Base-by-base conservation (phyloP, 163 green algal genomes). In the Chloromonas sp. region DNA sequence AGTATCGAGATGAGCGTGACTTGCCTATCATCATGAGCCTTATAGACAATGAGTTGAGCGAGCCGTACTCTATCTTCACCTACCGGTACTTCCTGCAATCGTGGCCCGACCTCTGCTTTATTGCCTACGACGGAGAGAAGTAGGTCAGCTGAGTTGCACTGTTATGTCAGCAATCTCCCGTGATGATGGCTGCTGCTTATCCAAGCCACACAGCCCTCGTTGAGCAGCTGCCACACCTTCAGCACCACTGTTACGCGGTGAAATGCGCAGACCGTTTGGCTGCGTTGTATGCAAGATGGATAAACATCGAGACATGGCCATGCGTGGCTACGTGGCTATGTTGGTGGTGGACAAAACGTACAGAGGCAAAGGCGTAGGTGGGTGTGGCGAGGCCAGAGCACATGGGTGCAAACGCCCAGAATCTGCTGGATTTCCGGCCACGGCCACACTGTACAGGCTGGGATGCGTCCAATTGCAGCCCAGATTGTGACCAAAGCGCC, bases 51-150 rank as follows among this genome's bases (percentile, higher is more conserved):
- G 96, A 99, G 88, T 92, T 99, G 0, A 98, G 92, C 85, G 97
- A 99, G 91, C 97, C 97, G 1, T 99, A 99, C 89, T 98, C 94
- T 62, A 97, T 99, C 13, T 99, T 99, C 92, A 99, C 97, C 0
- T 99, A 99, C 88, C 93, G 97, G 60, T 99, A 98, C 87, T 99
- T 92, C 71, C 71, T 92, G 14, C 88, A 94, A 60, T 89, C 93
- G 8, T 99, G 97, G 97, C 97, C 97, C 0, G 88, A 95, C 74
- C 94, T 99, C 1, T 98, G 95, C 84, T 98, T 93, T 77, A 81
- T 99, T 3, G 95, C 93, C 0, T 95, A 93, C 77, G 89, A 95
- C 62, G 85, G 83, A 0, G 86, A 91, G 71, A 90, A 90, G 82
- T 84, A 5, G 3, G 82, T 15, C 66, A 74, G 66, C 36, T 36